Evolutionary conservation across 1,284 basidiomycete species (phyloP), one percentile per base, ranked within the genome.

Genomic region (Cryptococcus sp.): DNA sequence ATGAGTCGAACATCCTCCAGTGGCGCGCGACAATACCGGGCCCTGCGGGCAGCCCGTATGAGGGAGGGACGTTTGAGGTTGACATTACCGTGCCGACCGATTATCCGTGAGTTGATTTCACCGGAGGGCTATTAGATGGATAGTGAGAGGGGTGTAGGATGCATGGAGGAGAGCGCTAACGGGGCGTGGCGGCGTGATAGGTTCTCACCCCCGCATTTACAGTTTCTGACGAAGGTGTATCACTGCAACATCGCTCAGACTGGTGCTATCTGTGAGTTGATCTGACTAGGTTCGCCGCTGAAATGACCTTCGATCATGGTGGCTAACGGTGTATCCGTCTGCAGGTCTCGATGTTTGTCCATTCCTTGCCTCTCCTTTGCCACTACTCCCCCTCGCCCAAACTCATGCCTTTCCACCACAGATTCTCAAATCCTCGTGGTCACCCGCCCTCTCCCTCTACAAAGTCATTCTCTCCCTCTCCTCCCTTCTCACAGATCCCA

Each of bases 401-500:
- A 80, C 62, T 47, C 18, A 16, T n/a, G 16, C 21, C 12, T 44
- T 39, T n/a, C 15, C 21, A 21, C 40, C 18, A 42, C 86, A 93
- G 75, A 88, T 92, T 47, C 82, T 93, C 59, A 92, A 94, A 78
- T 82, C 84, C 66, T 88, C 89, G 64, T 94, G 91, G 91, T 91
- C 89, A 0, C 91, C 91, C 2, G 91, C 91, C 0, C 78, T 94
- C 35, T 92, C 90, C 1, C 80, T 94, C 42, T 92, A 89, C 81
- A 94, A 94, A 79, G 88, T 93, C 68, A 85, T 94, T 74, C 82
- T 93, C 15, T 91, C 89, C 16, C 82, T 94, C 4, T 91, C 88
- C 0, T 91, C 89, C 0, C 82, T 94, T 4, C 80, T 94, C 46
- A 91, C 89, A 9, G 90, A 94, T 66, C 91, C 91, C 0, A 94